phyloP scores from a whole-genome alignment of 179 eudicot genomes.

The Gypsophila paniculata region DNA sequence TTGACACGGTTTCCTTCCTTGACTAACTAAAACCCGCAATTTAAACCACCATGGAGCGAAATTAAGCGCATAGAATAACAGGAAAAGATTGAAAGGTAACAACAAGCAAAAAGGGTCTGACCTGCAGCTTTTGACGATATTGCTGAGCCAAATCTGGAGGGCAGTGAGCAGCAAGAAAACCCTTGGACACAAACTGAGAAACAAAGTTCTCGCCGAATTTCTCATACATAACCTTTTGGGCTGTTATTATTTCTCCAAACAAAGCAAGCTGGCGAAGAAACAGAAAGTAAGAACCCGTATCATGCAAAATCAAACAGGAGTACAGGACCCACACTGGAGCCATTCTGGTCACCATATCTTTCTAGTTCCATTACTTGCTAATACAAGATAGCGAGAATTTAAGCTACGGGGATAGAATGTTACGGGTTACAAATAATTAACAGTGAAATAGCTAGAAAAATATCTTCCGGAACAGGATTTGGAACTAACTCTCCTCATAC shows the following conservation, averaged over 20 bases:
- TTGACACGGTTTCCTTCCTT: not conserved
- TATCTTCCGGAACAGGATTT: not conserved
- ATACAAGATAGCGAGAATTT: no score
- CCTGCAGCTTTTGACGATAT: constrained; percentile 89
- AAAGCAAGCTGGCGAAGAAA: constrained; percentile 55
- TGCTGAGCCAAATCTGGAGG: constrained; percentile 82
- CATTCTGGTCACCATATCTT: not conserved
- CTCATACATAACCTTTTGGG: constrained; percentile 94
- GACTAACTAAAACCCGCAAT: constrained; percentile 10
- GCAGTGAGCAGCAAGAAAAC: constrained; percentile 62
- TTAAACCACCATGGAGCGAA: not conserved
- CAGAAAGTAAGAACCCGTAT: not conserved
- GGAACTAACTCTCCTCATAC: not conserved
- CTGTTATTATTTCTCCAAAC: constrained; percentile 79
- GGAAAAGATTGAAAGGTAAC: not conserved
- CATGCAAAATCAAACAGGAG: constrained; percentile 4
- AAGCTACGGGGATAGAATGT: not conserved
- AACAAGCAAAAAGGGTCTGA: constrained; percentile 12
- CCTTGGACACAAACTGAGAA: constrained; percentile 60
- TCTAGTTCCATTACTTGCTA: no score
- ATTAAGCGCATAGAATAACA: not conserved
- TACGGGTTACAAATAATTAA: not conserved
- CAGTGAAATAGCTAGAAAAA: not conserved
- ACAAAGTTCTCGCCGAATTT: constrained; percentile 81
- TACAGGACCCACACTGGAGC: no score